A percentile compares a stretch with the other conserved stretches of the same genome.
Conservation (phyloP, 2,329 filamentous ascomycete species). For the Ophiostoma triangulosporum region DNA sequence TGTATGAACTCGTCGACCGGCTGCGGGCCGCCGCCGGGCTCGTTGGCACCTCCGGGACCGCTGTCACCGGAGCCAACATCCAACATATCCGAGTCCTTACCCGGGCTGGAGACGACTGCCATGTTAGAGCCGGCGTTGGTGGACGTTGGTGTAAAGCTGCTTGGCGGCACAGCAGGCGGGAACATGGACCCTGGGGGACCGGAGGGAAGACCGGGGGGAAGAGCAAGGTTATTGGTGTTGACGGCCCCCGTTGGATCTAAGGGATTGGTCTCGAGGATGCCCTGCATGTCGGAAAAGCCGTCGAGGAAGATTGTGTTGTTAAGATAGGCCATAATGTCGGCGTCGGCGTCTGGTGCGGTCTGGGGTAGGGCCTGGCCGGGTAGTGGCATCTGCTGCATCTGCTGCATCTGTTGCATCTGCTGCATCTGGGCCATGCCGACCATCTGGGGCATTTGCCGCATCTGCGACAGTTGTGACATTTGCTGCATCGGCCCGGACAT, state of each 20-base stretch:
- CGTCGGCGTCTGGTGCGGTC: conserved; percentile 4
- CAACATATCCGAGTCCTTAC: background rate
- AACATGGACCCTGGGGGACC: conserved; percentile 1
- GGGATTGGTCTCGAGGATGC: background rate
- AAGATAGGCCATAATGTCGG: conserved; percentile 31
- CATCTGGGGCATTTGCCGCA: background rate
- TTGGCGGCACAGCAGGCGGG: background rate
- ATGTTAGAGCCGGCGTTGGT: background rate
- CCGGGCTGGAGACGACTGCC: conserved; percentile 13
- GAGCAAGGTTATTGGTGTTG: background rate
- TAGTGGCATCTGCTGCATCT: background rate
- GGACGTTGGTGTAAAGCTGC: background rate
- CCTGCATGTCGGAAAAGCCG: conserved; percentile 11
- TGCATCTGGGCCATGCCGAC: background rate
- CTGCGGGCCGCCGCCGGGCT: conserved; percentile 25
- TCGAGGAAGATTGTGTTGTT: conserved; percentile 25
- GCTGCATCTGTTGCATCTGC: background rate
- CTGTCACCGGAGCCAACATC: background rate
- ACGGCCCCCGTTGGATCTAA: no score
- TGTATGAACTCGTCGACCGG: conserved; percentile 19
- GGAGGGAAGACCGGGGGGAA: background rate
- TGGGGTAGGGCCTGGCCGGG: background rate
- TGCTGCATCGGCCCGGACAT: background rate
- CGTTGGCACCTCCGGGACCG: background rate
- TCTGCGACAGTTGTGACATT: background rate